A percentile compares a stretch with the other conserved stretches of the same genome.
phyloP scores from a whole-genome alignment of 306 rosid species.

The Gynostemma pentaphyllum region DNA sequence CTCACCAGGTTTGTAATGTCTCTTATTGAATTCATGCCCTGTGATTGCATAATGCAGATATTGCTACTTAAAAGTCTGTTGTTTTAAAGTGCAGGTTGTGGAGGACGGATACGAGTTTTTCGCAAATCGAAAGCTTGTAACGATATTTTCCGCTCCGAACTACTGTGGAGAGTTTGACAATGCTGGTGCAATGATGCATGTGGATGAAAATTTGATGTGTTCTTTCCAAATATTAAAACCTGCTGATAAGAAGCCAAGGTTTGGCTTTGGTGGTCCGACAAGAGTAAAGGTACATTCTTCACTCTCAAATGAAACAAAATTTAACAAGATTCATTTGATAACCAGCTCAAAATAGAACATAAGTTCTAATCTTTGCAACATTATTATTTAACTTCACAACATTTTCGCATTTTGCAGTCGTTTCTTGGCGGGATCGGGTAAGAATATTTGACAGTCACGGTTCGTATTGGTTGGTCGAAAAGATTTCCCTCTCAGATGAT shows the following conservation, averaged over 20 bases:
- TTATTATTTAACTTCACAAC: too few relatives aligned
- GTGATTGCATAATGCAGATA: neutral
- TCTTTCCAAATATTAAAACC: conserved; percentile 74
- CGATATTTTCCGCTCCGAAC: conserved; percentile 85
- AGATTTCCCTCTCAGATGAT: neutral
- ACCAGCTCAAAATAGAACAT: neutral
- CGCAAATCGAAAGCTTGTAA: conserved; percentile 61
- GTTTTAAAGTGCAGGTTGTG: conserved; percentile 48
- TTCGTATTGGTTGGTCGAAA: neutral
- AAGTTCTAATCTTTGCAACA: neutral
- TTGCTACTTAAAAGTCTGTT: neutral
- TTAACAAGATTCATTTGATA: neutral
- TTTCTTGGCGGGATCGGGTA: neutral
- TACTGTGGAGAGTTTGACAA: conserved; percentile 92
- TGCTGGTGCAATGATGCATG: conserved; percentile 84
- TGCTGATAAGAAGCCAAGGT: conserved; percentile 42
- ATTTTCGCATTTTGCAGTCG: neutral
- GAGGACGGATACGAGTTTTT: conserved; percentile 95
- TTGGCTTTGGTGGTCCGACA: conserved; percentile 31
- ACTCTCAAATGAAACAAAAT: neutral
- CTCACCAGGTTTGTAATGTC: conserved; percentile 56
- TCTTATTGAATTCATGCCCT: neutral
- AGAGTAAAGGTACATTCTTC: conserved; percentile 41
- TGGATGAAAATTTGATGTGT: conserved; percentile 63
- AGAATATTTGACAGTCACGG: neutral